phyloP scores from a whole-genome alignment of 768 basidiomycete genomes.

The Amanita rubescens region DNA sequence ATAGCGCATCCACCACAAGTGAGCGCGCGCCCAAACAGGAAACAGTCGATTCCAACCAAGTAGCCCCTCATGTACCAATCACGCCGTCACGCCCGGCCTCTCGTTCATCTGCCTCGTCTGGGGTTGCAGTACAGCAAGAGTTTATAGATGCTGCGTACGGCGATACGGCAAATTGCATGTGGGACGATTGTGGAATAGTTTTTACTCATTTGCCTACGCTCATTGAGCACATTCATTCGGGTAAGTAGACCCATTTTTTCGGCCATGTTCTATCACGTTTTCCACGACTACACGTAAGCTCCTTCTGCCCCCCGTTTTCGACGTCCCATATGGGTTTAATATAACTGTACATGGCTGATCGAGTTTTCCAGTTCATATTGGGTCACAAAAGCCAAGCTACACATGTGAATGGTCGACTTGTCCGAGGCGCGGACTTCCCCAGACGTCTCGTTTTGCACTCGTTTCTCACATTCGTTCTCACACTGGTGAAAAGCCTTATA shows the following conservation, averaged over 20 bases:
- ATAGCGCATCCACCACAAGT: constrained; percentile 14
- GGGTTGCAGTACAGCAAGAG: constrained; percentile 10
- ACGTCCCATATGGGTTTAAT: neutral
- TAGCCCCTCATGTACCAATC: constrained; percentile 1
- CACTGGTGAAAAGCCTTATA: constrained; percentile 92
- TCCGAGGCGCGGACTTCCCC: constrained; percentile 68
- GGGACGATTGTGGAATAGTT: constrained; percentile 74
- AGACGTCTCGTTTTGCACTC: constrained; percentile 85
- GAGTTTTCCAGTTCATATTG: constrained; percentile 59
- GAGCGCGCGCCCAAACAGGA: constrained; percentile 4
- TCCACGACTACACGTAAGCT: neutral
- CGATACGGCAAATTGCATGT: constrained; percentile 71
- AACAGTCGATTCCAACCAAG: neutral
- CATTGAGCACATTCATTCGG: constrained; percentile 77
- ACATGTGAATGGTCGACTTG: constrained; percentile 89
- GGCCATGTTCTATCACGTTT: neutral
- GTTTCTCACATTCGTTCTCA: constrained; percentile 89
- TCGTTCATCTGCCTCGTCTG: constrained; percentile 34
- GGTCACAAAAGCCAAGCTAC: constrained; percentile 76
- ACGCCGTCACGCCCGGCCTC: constrained; percentile 15
- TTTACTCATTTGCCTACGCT: constrained; percentile 68
- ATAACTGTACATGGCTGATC: constrained; percentile 2
- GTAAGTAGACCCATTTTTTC: constrained; percentile 35
- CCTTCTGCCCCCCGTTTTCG: neutral
- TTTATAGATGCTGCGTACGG: constrained; percentile 21